Evolutionary conservation across 352 stramenopile species (phyloP).

Genomic region (Pythium oligandrum): DNA sequence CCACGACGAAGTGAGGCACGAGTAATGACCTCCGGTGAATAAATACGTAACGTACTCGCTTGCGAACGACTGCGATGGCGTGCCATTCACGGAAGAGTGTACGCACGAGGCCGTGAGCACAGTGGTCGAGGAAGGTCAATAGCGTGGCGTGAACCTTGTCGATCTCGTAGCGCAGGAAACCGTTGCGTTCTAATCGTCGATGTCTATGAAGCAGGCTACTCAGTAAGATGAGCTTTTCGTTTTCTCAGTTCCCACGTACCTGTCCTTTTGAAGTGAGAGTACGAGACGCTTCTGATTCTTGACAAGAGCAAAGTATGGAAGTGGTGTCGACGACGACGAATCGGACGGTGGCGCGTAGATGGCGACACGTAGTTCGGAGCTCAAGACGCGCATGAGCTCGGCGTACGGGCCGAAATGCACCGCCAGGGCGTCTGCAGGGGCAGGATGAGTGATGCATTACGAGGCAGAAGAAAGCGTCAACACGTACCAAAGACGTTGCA

Average conservation of each 20-base stretch:
- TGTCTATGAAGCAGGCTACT: constrained; percentile 18
- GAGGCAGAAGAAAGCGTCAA: no score
- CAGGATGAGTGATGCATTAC: neutral
- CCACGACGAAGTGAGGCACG: neutral
- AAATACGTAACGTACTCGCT: constrained; percentile 37
- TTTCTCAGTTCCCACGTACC: constrained; percentile 21
- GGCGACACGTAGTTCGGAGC: constrained; percentile 33
- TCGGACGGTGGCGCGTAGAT: constrained; percentile 29
- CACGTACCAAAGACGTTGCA: constrained; percentile 39
- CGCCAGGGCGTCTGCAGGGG: constrained; percentile 42
- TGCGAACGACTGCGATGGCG: constrained; percentile 44
- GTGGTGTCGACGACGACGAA: neutral
- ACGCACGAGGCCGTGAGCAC: constrained; percentile 34
- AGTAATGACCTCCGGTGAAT: neutral
- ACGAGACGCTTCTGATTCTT: constrained; percentile 59
- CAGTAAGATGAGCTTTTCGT: neutral
- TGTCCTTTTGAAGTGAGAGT: constrained; percentile 38
- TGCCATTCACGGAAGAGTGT: constrained; percentile 71
- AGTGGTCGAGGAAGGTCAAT: constrained; percentile 41
- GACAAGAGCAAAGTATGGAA: constrained; percentile 63
- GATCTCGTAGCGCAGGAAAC: constrained; percentile 52
- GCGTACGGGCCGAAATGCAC: constrained; percentile 54
- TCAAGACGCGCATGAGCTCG: constrained; percentile 34
- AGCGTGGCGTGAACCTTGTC: constrained; percentile 52
- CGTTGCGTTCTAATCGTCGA: constrained; percentile 44